Base-by-base conservation (phyloP, 2,329 filamentous ascomycete species). In the Delphinella strobiligena region DNA sequence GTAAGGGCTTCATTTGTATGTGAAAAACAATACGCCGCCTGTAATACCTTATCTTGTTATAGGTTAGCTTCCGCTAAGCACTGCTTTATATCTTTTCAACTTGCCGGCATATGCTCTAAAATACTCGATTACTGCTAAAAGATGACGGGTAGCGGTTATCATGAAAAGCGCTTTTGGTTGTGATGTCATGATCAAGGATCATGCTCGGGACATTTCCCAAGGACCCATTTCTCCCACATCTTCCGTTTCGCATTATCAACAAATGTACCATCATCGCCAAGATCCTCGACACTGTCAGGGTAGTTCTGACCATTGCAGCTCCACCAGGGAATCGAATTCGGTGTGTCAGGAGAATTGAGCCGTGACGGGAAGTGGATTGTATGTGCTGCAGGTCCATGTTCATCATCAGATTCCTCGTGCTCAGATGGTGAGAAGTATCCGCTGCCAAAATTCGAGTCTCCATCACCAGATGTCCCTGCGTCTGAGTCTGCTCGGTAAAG, bases 221-320 rank as follows among this genome's bases (percentile, higher is more conserved):
- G 50, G 10, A 69, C 67, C 71, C 71, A 75, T 47, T 64, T 64
- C 52, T 75, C 69, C 71, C 70, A 74, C 38, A 64, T 58, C 48
- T 72, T 72, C 37, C 71, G 62, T 48, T 72, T 67, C 27, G 54
- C 49, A 45, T 65, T 63, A n/a, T 58, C 61, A 4, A 72, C 67
- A 30, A 52, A 53, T 3, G 57, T 43, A 1, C 69, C 69, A 46
- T 72, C 62, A 47, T 74, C 71, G 12, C 58, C 62, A 4, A 73
- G 52, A 16, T 62, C 59, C 18, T 69, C 66, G 5, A 61, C 56
- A 38, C 54, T 61, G 34, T 63, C 59, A 38, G 61, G 50, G 52
- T 58, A 59, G 9, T 47, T 49, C 17, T 46, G 49, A 4, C 52
- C 57, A 42, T 57, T 58, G 52, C 65, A 67, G 43, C 61, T 65